Evolutionary conservation across 2,329 filamentous ascomycete species (phyloP), one percentile per base, ranked within the genome.

Genomic region (Pyrenophora seminiperda): DNA sequence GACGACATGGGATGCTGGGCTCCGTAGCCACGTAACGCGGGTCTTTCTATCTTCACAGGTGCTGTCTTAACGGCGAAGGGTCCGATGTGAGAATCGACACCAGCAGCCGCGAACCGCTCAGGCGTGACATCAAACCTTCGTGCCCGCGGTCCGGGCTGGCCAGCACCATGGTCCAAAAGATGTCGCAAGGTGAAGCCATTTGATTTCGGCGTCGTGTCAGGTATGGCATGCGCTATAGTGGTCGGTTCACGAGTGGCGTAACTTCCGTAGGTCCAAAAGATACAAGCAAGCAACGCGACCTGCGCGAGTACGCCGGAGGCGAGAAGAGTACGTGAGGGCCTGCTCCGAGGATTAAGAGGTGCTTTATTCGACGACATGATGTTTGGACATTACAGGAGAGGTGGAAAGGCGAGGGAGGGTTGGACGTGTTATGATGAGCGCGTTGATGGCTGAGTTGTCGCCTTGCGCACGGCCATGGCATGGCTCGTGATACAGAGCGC

Each of bases 121-220:
- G 61, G 43, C 7, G 59, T 65, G 30, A 72, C 58, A 47, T 72
- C 70, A 33, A 71, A 51, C 36, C 68, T 63, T 22, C 67, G 63
- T n/a, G 64, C 67, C 18, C 67, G 55, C 7, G 67, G 67, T 34
- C 68, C 68, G 27, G 62, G 59, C 20, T 66, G 66, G 11, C 70
- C 70, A 48, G 65, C 68, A 30, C 68, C 67, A 62, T 71, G 68
- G 44, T 72, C 67, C 20, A 68, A 57, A 6, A 72, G 47, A 38
- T 72, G 67, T 42, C 70, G 62, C 32, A 72, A 49, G n/a, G 47
- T 61, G 14, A 71, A 44, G 14, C 54, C 61, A 38, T 55, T 43
- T 43, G 52, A 19, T 22, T 19, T 46, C 18, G 48, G 19, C 32
- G 38, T 7, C 38, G 36, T 30, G 22, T 32, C 20, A 7, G 39